Evolutionary conservation across 164 flowering plant genomes (phyloP).

Genomic region (Hamamelis virginiana): DNA sequence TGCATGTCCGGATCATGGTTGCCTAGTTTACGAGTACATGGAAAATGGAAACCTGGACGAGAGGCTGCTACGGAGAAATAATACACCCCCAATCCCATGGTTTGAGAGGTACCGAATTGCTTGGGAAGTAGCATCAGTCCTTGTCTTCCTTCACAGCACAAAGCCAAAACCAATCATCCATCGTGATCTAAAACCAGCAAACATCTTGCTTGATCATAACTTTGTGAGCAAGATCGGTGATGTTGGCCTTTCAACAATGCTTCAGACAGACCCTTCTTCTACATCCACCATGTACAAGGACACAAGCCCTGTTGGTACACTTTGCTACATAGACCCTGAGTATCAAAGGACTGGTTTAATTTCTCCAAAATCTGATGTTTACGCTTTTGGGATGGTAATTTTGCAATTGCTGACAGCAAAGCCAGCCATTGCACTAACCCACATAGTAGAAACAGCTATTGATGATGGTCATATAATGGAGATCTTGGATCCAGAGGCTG

Average conservation of each 20-base stretch:
- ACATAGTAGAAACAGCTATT: slow-evolving; percentile 65
- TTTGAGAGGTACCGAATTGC: slow-evolving; percentile 72
- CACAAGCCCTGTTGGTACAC: slow-evolving; percentile 69
- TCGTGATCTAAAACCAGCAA: slow-evolving; percentile 91
- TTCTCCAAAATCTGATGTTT: slow-evolving; percentile 78
- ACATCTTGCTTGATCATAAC: slow-evolving; percentile 82
- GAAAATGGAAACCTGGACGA: slow-evolving; percentile 89
- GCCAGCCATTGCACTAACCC: slow-evolving; percentile 65
- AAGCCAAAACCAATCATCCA: slow-evolving; percentile 81
- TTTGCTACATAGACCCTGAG: slow-evolving; percentile 93
- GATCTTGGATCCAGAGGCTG: slow-evolving; percentile 63
- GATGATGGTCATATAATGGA: slow-evolving; percentile 35
- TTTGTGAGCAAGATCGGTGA: slow-evolving; percentile 90
- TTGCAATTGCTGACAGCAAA: slow-evolving; percentile 80
- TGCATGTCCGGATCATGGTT: slow-evolving; percentile 78
- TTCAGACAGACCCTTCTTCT: slow-evolving; percentile 32
- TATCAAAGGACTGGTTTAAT: slow-evolving; percentile 82
- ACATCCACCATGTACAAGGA: slow-evolving; percentile 39
- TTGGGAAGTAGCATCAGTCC: slow-evolving; percentile 86
- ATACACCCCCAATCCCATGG: slow-evolving; percentile 77
- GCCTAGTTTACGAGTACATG: slow-evolving; percentile 94
- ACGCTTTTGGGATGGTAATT: slow-evolving; percentile 82
- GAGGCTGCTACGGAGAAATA: slow-evolving; percentile 38
- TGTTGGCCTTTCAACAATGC: slow-evolving; percentile 79
- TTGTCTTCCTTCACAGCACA: slow-evolving; percentile 73